Evolutionary conservation across 768 basidiomycete species (phyloP).

Genomic region (Ephemerocybe angulata): DNA sequence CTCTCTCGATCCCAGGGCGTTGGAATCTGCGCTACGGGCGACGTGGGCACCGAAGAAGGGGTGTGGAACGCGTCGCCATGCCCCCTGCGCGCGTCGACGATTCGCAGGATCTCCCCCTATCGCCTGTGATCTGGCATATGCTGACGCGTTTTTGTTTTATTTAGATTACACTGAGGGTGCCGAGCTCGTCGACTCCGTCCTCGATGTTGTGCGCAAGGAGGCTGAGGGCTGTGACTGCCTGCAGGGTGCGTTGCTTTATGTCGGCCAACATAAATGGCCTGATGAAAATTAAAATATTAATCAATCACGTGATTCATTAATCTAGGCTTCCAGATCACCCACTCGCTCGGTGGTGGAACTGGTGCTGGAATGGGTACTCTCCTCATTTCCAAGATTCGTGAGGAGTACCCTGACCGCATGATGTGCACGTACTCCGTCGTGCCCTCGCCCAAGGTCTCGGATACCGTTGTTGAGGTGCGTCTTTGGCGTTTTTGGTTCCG

Average conservation of each 20-base stretch:
- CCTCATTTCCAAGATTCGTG: conserved; percentile 97
- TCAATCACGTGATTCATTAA: conserved; percentile 19
- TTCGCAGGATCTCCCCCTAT: background rate
- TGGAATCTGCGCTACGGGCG: too few relatives aligned
- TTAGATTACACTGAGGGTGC: conserved; percentile 92
- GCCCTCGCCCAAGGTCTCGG: conserved; percentile 94
- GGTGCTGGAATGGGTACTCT: conserved; percentile 99
- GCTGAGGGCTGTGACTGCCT: conserved; percentile 97
- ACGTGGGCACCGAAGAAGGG: too few relatives aligned
- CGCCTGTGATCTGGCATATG: conserved; percentile 14
- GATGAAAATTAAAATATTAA: conserved; percentile 5
- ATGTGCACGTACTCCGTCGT: conserved; percentile 99
- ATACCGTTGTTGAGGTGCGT: conserved; percentile 92
- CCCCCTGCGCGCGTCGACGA: too few relatives aligned
- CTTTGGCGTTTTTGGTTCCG: background rate
- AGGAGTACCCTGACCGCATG: conserved; percentile 99
- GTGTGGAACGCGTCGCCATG: too few relatives aligned
- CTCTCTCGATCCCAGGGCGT: conserved; percentile 6
- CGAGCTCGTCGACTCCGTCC: conserved; percentile 95
- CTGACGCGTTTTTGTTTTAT: conserved; percentile 13
- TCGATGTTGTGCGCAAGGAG: conserved; percentile 98
- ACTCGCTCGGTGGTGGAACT: conserved; percentile 98
- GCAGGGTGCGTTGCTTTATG: conserved; percentile 59
- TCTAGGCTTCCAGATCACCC: conserved; percentile 99
- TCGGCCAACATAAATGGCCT: background rate